Evolutionary conservation across 441 rosid species (phyloP), one percentile per base, ranked within the genome.

Genomic region (Croton setiger): DNA sequence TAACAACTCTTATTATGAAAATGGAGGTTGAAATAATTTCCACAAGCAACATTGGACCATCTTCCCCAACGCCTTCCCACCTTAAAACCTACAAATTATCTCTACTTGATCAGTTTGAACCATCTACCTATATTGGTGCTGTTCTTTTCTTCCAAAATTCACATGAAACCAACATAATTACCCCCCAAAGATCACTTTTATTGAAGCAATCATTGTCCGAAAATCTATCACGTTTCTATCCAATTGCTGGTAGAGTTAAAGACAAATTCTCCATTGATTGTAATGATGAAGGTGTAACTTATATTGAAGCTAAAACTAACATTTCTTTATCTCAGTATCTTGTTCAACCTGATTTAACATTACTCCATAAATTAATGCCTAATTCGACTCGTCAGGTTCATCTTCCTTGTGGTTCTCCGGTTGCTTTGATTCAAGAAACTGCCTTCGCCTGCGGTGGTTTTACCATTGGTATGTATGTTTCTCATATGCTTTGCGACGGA

Each of bases 401-500:
- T 1, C 43, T 17, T 13, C 18, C 45, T 14, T 21, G 45, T 36
- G 44, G 45, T 2, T 35, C 44, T 59, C 35, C 7, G 4, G 7
- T 17, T 15, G 7, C 18, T 17, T 4, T 14, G 15, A 14, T 15
- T 49, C 77, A 75, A 47, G 21, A 73, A 33, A 80, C 55, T 49
- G 37, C 59, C 31, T 39, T 39, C 10, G 7, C 43, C 5, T 39
- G 43, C 10, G 43, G 43, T 39, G 43, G 41, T 8, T 37, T 37
- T 37, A 75, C 69, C 1, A 9, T 80, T 27, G 74, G 69, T 3
- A 2, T 72, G 3, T 39, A 66, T 71, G 1, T 67, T 31, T 63
- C 75, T 5, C 84, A 81, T 57, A 71, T 67, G 56, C 33, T 77
- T 6, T 72, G 53, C 2, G 80, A 81, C 44, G 72, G 71, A 64